Percentiles rank a stretch among this genome's conserved stretches.
Evolutionary conservation across 2,329 filamentous ascomycete genomes (phyloP).

Genomic region (Epichloe aotearoae): DNA sequence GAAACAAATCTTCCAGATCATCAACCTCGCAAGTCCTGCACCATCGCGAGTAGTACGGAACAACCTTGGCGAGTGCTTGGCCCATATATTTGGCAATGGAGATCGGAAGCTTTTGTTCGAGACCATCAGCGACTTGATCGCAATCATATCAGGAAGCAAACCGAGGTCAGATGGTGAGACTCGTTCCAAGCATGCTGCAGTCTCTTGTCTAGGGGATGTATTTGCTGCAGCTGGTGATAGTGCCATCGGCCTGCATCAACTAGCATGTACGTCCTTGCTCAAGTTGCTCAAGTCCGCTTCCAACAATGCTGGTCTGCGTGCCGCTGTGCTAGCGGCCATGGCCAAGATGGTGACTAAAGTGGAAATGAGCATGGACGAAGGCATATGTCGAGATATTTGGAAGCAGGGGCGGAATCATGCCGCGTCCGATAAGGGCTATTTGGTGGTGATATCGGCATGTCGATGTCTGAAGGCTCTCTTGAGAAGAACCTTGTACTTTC

Average conservation of each 20-base stretch:
- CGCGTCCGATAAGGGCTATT: conserved; percentile 64
- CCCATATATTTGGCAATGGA: conserved; percentile 68
- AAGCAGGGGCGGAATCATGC: conserved; percentile 74
- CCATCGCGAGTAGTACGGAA: conserved; percentile 83
- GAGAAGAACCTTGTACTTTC: conserved; percentile 65
- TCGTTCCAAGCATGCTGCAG: conserved; percentile 73
- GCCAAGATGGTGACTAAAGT: conserved; percentile 68
- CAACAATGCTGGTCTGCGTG: conserved; percentile 69
- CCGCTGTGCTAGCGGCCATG: conserved; percentile 61
- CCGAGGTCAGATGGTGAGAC: conserved; percentile 61
- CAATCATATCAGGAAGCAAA: conserved; percentile 61
- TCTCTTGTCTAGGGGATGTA: conserved; percentile 74
- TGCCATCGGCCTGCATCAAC: conserved; percentile 67
- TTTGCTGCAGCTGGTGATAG: conserved; percentile 91
- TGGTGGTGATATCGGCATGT: conserved; percentile 69
- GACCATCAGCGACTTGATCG: conserved; percentile 77
- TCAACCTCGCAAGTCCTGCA: conserved; percentile 70
- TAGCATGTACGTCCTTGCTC: conserved; percentile 58
- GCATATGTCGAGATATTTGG: conserved; percentile 78
- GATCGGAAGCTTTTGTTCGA: conserved; percentile 90
- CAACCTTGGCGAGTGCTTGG: conserved; percentile 74
- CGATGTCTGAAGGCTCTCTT: conserved; percentile 64
- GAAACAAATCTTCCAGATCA: conserved; percentile 85
- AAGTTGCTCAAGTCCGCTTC: conserved; percentile 71
- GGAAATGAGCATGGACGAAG: conserved; percentile 66